phyloP scores from a whole-genome alignment of 2,329 filamentous ascomycete species.

The Alternaria triticimaculans region DNA sequence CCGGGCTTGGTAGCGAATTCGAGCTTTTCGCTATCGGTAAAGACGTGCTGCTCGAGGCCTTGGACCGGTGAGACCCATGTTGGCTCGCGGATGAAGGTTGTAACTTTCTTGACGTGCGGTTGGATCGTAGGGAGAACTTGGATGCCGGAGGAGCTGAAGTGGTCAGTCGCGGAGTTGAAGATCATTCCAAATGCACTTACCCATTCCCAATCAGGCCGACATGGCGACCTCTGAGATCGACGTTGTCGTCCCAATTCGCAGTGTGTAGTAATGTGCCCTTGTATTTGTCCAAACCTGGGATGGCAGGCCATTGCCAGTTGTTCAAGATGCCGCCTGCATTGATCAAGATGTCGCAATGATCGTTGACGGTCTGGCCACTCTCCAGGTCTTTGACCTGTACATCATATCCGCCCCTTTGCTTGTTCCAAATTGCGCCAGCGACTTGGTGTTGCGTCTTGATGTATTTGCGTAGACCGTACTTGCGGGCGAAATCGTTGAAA shows the following conservation, averaged over 20 bases:
- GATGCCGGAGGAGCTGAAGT: constrained; percentile 59
- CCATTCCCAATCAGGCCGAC: constrained; percentile 63
- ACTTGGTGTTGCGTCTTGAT: constrained; percentile 45
- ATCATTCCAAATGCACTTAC: constrained; percentile 13
- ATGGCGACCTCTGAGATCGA: constrained; percentile 57
- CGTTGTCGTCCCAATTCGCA: constrained; percentile 61
- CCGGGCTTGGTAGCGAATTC: constrained; percentile 53
- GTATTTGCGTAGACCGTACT: constrained; percentile 49
- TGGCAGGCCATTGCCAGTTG: constrained; percentile 60
- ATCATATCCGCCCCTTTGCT: constrained; percentile 44
- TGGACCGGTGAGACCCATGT: constrained; percentile 58
- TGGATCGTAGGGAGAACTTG: constrained; percentile 61
- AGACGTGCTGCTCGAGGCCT: constrained; percentile 54
- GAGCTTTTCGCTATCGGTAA: constrained; percentile 50
- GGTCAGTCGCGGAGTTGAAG: background rate
- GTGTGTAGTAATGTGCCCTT: constrained; percentile 62
- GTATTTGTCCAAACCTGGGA: constrained; percentile 61
- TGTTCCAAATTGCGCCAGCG: constrained; percentile 47
- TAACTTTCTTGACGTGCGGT: constrained; percentile 52
- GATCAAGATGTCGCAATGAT: constrained; percentile 57
- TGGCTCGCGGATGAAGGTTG: constrained; percentile 59
- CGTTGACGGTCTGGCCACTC: constrained; percentile 39
- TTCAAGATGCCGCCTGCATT: constrained; percentile 60
- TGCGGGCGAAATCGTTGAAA: constrained; percentile 51
- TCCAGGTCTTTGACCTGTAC: constrained; percentile 44